Base-by-base conservation (phyloP, 2,329 filamentous ascomycete species). In the Madurella mycetomatis region DNA sequence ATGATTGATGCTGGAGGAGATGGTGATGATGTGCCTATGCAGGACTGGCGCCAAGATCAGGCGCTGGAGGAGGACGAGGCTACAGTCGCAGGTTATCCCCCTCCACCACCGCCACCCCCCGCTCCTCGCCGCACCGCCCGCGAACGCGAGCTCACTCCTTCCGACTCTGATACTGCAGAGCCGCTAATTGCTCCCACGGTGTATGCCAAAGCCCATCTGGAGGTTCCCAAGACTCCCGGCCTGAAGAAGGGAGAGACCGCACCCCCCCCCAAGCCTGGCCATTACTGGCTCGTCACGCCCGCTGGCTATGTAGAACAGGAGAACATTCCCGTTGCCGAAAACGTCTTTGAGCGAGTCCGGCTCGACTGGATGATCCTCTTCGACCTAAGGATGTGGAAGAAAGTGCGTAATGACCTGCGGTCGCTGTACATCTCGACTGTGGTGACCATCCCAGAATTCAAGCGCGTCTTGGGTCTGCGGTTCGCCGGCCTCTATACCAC, bases 391-490 rank as follows among this genome's bases (percentile, higher is more conserved):
- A 84, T 99, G 79, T 99, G 94, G 94, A 99, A 99, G 73, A 94
- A 91, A 68, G 83, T 95, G 32, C 85, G 94, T 53, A 91, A 92
- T 47, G 89, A 95, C 67, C 80, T 99, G 53, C 86, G 94, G 32
- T 88, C 96, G 59, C 81, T 99, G 1, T 97, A 96, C 71, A 96
- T 99, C 64, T 94, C 90, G 47, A 99, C 94, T 0, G 90, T 99
- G 5, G 92, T 99, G 46, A 90, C 90, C 5, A 90, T 99, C 51
- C 92, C 94, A 4, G 84, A 95, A 67, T 99, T 99, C 80, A 99
- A 99, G 74, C 86, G 92, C 17, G 84, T 99, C 9, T 78, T 99
- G 52, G 92, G 92, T 1, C 76, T 99, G 42, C 84, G 94, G n/a
- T 95, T 99, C 69, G 90, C 95, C 50, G 92, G 91, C 1, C 78